Conservation (phyloP, 768 basidiomycete species). For the Tylopilus vinaceipallidus region DNA sequence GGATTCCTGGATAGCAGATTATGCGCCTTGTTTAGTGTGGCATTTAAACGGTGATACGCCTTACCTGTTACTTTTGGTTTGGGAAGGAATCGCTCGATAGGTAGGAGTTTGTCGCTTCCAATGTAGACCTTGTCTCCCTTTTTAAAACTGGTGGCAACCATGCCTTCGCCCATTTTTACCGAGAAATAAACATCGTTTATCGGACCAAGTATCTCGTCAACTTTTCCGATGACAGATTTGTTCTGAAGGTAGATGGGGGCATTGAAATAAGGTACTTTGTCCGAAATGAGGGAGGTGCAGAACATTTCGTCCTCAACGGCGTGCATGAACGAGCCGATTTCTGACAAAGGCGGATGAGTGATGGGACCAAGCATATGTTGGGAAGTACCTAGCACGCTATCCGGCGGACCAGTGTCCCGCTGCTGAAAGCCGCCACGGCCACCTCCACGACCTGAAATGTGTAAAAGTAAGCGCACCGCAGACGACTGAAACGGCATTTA, state of each 20-base stretch:
- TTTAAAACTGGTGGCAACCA: conserved; percentile 94
- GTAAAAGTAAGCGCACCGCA: conserved; percentile 2
- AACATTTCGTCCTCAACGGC: conserved; percentile 99
- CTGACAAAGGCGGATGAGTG: conserved; percentile 40
- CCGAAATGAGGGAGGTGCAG: conserved; percentile 76
- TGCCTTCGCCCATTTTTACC: conserved; percentile 94
- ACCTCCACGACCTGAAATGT: conserved; percentile 56
- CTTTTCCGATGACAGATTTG: conserved; percentile 93
- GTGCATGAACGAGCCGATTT: conserved; percentile 90
- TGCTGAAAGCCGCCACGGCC: conserved; percentile 72
- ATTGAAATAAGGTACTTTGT: conserved; percentile 99
- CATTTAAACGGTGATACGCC: conserved; percentile 24
- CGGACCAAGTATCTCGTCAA: conserved; percentile 99
- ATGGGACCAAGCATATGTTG: not conserved
- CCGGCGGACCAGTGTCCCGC: conserved; percentile 76
- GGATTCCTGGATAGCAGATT: conserved; percentile 28
- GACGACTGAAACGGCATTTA: not conserved
- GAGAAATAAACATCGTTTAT: conserved; percentile 99
- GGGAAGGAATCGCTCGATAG: conserved; percentile 94
- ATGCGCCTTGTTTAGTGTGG: conserved; percentile 1
- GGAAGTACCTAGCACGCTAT: conserved; percentile 63
- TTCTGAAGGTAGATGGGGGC: conserved; percentile 97
- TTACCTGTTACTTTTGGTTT: conserved; percentile 86
- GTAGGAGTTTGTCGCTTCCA: conserved; percentile 93
- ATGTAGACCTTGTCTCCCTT: conserved; percentile 99